Evolutionary conservation across 805 yeast genomes (phyloP), one percentile per base, ranked within the genome.

Genomic region (Yarrowia sp.): DNA sequence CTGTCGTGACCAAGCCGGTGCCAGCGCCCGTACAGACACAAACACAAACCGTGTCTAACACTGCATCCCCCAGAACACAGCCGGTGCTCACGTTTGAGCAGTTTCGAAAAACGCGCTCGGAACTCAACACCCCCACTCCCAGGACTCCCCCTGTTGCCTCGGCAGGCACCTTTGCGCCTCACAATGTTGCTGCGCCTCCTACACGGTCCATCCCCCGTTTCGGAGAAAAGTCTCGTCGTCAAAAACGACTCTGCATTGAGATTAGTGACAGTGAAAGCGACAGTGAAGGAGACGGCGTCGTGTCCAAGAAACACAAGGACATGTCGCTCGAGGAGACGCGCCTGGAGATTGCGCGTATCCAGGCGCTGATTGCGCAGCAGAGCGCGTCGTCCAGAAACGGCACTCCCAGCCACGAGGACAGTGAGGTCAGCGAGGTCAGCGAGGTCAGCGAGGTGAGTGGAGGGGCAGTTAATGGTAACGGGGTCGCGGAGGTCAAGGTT

Each of bases 311-410:
- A 15, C 66, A 61, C 15, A 46, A 46, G 47, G 53, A 46, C 55
- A 44, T 47, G 42, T 46, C 66, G n/a, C 55, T 61, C 30, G 66
- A 61, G 15, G 66, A 46, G 33, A 61, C 53, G 44, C 53, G 66
- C 38, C 66, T 46, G 39, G 66, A 61, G 38, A 61, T 61, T 46
- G 66, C 66, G 24, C 66, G 66, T 10, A 61, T 61, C 46, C 66
- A 46, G 38, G 66, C 66, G 3, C 46, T 61, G 9, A 61, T 61
- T 61, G 66, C 53, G n/a, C 30, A 61, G 55, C 55, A 46, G 34
- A 58, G 13, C 15, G 64, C 38, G 39, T 13, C 50, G 9, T 24
- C 42, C 20, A 14, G 44, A 61, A 20, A 19, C 13, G 66, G 44
- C 34, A 46, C 43, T 9, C 52, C 65, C 65, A 43, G 52, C 42